These are phyloP conservation scores for Monosporascus sp. DNA, from an alignment of 2,329 filamentous ascomycete genomes.

Conservation along the genomic window DNA sequence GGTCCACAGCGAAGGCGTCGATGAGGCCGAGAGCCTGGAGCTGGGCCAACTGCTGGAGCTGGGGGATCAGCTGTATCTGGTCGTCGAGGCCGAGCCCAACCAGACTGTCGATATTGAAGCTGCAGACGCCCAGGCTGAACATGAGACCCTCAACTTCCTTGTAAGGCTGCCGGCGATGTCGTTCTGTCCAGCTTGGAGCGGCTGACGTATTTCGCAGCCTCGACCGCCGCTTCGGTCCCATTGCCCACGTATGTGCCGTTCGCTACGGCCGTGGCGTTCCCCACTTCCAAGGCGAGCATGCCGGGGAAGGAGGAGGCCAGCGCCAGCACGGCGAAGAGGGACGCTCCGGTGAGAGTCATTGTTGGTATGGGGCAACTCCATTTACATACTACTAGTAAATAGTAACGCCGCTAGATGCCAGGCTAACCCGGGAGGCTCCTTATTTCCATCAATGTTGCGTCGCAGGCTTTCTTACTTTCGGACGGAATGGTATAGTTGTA, in stretches of 20 bases:
- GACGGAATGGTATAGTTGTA: neutral
- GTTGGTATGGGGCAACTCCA: neutral
- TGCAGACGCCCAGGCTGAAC: constrained; percentile 21
- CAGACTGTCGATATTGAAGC: constrained; percentile 21
- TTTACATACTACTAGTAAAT: constrained; percentile 5
- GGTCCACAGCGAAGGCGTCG: constrained; percentile 16
- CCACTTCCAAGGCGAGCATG: constrained; percentile 10
- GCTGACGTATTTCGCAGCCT: constrained; percentile 5
- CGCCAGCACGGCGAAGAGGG: constrained; percentile 20
- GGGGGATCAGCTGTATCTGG: constrained; percentile 23
- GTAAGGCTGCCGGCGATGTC: constrained; percentile 10
- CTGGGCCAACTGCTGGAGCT: constrained; percentile 23
- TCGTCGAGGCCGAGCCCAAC: constrained; percentile 14
- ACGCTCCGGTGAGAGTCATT: constrained; percentile 21
- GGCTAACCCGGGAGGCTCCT: constrained; percentile 1
- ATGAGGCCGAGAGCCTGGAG: constrained; percentile 22
- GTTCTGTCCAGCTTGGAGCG: constrained; percentile 10
- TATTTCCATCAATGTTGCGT: neutral
- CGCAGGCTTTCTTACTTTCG: neutral
- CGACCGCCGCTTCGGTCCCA: constrained; percentile 9
- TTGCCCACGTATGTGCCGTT: constrained; percentile 12
- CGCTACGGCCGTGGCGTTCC: neutral
- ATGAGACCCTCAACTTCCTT: constrained; percentile 17
- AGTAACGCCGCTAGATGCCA: constrained; percentile 10
- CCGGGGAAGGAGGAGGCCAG: constrained; percentile 19